phyloP scores from a whole-genome alignment of 768 basidiomycete species.

The Hydnum rufescens region DNA sequence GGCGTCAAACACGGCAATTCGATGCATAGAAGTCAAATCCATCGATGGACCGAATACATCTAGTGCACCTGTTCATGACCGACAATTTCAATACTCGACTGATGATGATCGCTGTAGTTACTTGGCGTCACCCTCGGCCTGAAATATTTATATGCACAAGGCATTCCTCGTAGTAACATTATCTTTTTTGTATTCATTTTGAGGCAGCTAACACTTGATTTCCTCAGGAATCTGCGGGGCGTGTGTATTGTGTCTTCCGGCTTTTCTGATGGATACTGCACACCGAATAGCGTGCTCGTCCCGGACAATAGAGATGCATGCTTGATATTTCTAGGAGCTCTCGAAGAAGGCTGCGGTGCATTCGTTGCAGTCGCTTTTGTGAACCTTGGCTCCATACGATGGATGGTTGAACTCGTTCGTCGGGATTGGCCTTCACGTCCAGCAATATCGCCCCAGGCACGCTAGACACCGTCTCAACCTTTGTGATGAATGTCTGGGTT shows the following conservation, averaged over 20 bases:
- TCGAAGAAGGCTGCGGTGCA: conserved; percentile 22
- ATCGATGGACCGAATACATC: background rate
- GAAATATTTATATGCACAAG: background rate
- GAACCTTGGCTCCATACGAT: conserved; percentile 19
- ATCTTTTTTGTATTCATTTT: background rate
- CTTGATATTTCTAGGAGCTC: conserved; percentile 20
- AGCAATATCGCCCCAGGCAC: background rate
- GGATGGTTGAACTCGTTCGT: conserved; percentile 16
- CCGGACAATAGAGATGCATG: conserved; percentile 17
- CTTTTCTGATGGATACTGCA: background rate
- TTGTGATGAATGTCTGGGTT: background rate
- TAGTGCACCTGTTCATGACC: background rate
- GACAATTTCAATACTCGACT: too few relatives aligned
- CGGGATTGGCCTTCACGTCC: background rate
- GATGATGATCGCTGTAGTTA: background rate
- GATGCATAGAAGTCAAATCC: background rate
- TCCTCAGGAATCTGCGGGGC: background rate
- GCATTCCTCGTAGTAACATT: background rate
- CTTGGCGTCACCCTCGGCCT: background rate
- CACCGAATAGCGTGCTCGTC: conserved; percentile 22
- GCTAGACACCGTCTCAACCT: background rate
- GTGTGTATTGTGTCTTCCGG: background rate
- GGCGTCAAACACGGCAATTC: background rate
- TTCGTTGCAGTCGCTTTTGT: conserved; percentile 14
- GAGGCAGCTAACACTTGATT: background rate